Percentiles rank a stretch among this genome's conserved stretches.
These are phyloP conservation scores for Alnus rubra DNA, from an alignment of 306 rosid genomes.

Conservation along the genomic window DNA sequence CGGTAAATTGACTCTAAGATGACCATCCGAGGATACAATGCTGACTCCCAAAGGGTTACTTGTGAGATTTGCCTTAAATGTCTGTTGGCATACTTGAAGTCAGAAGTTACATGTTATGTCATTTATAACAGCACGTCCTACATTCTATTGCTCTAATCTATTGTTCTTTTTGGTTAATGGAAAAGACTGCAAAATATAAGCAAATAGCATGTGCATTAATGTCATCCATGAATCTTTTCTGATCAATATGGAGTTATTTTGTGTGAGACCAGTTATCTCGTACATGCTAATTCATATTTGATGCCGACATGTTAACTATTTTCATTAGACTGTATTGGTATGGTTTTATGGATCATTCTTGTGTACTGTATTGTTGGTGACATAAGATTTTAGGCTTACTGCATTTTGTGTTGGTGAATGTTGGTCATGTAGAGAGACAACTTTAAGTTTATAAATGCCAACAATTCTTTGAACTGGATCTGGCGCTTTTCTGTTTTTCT, in stretches of 20 bases:
- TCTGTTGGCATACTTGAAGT: constrained; percentile 3
- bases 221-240: background rate
- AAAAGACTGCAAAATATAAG: background rate
- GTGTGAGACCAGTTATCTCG: background rate
- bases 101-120: background rate
- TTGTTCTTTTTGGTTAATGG: background rate
- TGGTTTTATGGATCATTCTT: background rate
- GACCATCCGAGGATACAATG: background rate
- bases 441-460: background rate
- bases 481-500: background rate
- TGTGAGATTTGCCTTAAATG: background rate
- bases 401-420: background rate
- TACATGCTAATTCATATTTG: background rate
- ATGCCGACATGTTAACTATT: background rate
- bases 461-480: background rate
- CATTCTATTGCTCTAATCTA: background rate
- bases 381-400: background rate
- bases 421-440: background rate
- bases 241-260: background rate
- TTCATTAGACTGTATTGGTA: background rate
- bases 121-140: background rate
- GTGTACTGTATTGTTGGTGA: background rate
- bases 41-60: background rate
- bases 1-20: background rate
- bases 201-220: background rate